Evolutionary conservation across 805 yeast genomes (phyloP).

Genomic region (Pichia heedii): DNA sequence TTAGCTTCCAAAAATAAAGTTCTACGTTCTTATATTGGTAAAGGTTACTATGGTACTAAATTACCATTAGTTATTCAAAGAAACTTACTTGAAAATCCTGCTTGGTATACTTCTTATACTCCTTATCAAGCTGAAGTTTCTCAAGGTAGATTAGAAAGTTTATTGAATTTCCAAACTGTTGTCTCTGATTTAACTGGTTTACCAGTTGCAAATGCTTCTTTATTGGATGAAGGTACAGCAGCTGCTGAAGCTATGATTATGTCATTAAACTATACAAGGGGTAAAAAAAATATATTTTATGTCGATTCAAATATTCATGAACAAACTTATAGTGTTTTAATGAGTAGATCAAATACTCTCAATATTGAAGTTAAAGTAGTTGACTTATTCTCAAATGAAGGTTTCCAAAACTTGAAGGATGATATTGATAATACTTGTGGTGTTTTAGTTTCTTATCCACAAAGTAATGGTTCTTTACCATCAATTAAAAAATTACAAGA

Average conservation of each 20-base stretch:
- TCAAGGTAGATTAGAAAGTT: slow-evolving; percentile 88
- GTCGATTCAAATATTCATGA: slow-evolving; percentile 74
- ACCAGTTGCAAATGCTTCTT: slow-evolving; percentile 90
- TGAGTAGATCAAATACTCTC: slow-evolving; percentile 70
- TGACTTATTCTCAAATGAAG: slow-evolving; percentile 41
- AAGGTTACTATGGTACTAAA: slow-evolving; percentile 87
- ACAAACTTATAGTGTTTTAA: slow-evolving; percentile 75
- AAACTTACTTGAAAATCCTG: slow-evolving; percentile 86
- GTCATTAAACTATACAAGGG: slow-evolving; percentile 57
- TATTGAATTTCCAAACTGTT: slow-evolving; percentile 89
- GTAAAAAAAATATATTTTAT: slow-evolving; percentile 58
- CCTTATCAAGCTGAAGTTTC: slow-evolving; percentile 98
- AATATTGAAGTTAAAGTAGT: slow-evolving; percentile 52
- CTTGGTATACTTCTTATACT: slow-evolving; percentile 98
- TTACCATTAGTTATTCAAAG: slow-evolving; percentile 91
- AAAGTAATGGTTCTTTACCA: slow-evolving; percentile 66
- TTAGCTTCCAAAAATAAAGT: slow-evolving; percentile 72
- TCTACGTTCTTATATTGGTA: slow-evolving; percentile 74
- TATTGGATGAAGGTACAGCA: slow-evolving; percentile 94
- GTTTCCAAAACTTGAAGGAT: slow-evolving; percentile 27
- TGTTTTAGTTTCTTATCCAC: slow-evolving; percentile 83
- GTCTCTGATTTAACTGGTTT: slow-evolving; percentile 85
- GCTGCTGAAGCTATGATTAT: slow-evolving; percentile 96
- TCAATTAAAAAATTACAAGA: slow-evolving; percentile 38
- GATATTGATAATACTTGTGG: slow-evolving; percentile 51